Conservation (phyloP, 2,329 filamentous ascomycete species). For the Trichoderma sp. region DNA sequence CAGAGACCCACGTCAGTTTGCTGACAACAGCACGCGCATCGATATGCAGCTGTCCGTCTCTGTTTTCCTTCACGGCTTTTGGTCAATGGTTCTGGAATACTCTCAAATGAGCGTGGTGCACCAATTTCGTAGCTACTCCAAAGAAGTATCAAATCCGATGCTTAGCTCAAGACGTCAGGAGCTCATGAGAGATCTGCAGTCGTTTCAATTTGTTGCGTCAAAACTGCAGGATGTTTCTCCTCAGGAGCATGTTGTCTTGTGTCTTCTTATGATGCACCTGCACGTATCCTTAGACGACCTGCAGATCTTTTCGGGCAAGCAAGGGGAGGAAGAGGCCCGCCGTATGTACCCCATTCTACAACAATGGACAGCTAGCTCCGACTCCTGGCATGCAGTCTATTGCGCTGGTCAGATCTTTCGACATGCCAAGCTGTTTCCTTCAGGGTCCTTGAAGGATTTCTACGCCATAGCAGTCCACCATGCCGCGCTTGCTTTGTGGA, state of each 20-base stretch:
- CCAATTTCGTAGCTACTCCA: conserved; percentile 47
- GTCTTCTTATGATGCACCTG: conserved; percentile 61
- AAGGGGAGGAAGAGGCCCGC: conserved; percentile 63
- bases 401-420: conserved; percentile 67
- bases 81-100: conserved; percentile 65
- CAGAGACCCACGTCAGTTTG: conserved; percentile 54
- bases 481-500: conserved; percentile 66
- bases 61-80: conserved; percentile 64
- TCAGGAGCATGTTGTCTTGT: conserved; percentile 48
- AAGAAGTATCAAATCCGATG: conserved; percentile 44
- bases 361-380: conserved; percentile 55
- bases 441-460: conserved; percentile 60
- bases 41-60: conserved; percentile 57
- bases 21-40: conserved; percentile 47
- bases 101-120: conserved; percentile 56
- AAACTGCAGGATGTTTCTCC: conserved; percentile 45
- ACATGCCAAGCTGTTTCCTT: conserved; percentile 54
- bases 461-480: conserved; percentile 68
- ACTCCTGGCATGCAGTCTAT: conserved; percentile 61
- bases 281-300: conserved; percentile 64
- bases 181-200: conserved; percentile 55
- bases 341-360: conserved; percentile 57
- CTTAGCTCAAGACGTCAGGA: conserved; percentile 60
- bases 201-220: conserved; percentile 44
- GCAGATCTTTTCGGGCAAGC: conserved; percentile 66